Conservation (phyloP, 2,329 filamentous ascomycete species). For the Xylaria sp. region DNA sequence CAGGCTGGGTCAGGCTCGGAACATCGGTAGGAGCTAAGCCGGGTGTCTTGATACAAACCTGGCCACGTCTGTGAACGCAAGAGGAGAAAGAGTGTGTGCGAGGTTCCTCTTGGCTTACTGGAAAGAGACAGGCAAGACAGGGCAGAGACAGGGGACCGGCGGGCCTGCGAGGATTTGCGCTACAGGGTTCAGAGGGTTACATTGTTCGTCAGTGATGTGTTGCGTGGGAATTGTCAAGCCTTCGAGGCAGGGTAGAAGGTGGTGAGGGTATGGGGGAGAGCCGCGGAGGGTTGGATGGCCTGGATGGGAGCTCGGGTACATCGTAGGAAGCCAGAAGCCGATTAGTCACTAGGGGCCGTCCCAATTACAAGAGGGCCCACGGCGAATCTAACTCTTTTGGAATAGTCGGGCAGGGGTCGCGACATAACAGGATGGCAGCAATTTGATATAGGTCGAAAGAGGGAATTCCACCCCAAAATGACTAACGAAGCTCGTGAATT, state of each 20-base stretch:
- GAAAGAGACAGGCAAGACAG: slow-evolving; percentile 38
- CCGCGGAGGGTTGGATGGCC: slow-evolving; percentile 33
- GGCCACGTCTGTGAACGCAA: slow-evolving; percentile 36
- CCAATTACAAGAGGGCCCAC: slow-evolving; percentile 34
- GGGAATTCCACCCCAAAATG: slow-evolving; percentile 21
- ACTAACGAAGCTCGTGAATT: slow-evolving; percentile 17
- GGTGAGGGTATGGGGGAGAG: slow-evolving; percentile 38
- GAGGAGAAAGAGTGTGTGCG: slow-evolving; percentile 39
- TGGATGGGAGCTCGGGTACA: slow-evolving; percentile 26
- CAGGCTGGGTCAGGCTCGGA: slow-evolving; percentile 51
- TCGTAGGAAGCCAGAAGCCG: slow-evolving; percentile 34
- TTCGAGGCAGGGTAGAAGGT: slow-evolving; percentile 37
- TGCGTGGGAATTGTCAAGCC: slow-evolving; percentile 35
- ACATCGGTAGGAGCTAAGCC: slow-evolving; percentile 56
- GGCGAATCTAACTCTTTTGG: slow-evolving; percentile 35
- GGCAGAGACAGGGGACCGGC: slow-evolving; percentile 34
- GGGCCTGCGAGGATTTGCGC: slow-evolving; percentile 41
- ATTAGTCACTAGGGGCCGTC: slow-evolving; percentile 37
- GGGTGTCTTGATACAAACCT: slow-evolving; percentile 52
- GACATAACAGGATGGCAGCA: slow-evolving; percentile 37
- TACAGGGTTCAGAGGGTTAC: slow-evolving; percentile 43
- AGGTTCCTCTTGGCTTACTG: slow-evolving; percentile 44
- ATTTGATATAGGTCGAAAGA: slow-evolving; percentile 36
- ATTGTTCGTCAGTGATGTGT: slow-evolving; percentile 47
- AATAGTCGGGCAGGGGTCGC: slow-evolving; percentile 34